Conservation (phyloP, 352 stramenopile species). For the Phytophthora quininea region DNA sequence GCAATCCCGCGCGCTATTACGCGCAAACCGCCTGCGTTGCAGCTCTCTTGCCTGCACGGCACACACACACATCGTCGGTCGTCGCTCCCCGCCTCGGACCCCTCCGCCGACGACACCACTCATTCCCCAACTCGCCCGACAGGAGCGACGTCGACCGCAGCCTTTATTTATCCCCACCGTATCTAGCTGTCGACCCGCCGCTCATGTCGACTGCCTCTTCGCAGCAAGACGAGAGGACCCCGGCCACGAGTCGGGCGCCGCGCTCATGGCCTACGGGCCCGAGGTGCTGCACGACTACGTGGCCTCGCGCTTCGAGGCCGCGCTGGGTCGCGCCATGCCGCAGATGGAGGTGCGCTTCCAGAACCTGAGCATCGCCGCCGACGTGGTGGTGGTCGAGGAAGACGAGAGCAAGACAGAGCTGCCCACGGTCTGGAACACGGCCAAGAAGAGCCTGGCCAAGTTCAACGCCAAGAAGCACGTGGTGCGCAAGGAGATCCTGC, state of each 20-base stretch:
- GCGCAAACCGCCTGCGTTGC: not conserved
- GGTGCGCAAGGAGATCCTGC: slow-evolving; percentile 5
- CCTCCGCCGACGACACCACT: not conserved
- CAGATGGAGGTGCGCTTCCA: slow-evolving; percentile 16
- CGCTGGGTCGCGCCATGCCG: slow-evolving; percentile 35
- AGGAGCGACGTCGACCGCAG: slow-evolving; percentile 16
- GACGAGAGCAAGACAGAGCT: slow-evolving; percentile 28
- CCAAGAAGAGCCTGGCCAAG: slow-evolving; percentile 24
- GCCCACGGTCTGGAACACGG: slow-evolving; percentile 42
- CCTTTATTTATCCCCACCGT: not conserved
- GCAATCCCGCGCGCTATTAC: slow-evolving; percentile 21
- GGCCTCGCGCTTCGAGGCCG: slow-evolving; percentile 24
- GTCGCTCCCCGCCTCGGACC: not conserved
- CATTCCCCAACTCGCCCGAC: slow-evolving; percentile 34
- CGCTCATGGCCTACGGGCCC: slow-evolving; percentile 32
- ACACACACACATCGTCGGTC: slow-evolving; percentile 7
- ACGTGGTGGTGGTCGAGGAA: slow-evolving; percentile 22
- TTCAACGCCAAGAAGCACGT: slow-evolving; percentile 5
- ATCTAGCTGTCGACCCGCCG: not conserved
- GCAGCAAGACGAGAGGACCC: not conserved
- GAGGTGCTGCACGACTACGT: slow-evolving; percentile 39
- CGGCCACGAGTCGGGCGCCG: slow-evolving; percentile 18
- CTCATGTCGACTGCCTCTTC: not conserved
- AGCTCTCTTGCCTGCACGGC: slow-evolving; percentile 2
- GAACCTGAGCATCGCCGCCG: slow-evolving; percentile 16